Evolutionary conservation across 2,329 filamentous ascomycete genomes (phyloP).

Genomic region (Fusarium virguliforme): DNA sequence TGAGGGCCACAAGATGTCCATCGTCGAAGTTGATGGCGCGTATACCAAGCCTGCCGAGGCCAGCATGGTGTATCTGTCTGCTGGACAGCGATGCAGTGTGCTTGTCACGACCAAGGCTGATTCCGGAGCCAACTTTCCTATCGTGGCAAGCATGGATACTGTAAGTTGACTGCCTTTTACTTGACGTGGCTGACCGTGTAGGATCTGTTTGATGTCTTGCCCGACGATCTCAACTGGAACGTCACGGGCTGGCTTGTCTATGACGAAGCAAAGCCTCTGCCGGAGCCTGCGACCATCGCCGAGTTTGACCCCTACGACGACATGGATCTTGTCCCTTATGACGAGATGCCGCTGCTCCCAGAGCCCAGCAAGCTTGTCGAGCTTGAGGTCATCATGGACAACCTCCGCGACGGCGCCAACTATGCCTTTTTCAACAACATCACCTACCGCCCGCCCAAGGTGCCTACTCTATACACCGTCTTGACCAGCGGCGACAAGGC

Average conservation of each 20-base stretch:
- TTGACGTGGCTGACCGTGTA: conserved; percentile 48
- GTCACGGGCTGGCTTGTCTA: conserved; percentile 77
- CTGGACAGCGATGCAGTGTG: conserved; percentile 78
- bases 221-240: conserved; percentile 78
- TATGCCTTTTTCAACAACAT: conserved; percentile 82
- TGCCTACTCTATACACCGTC: conserved; percentile 85
- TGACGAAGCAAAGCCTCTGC: conserved; percentile 63
- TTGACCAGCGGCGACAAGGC: conserved; percentile 75
- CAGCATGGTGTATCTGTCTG: conserved; percentile 75
- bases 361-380: conserved; percentile 76
- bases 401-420: conserved; percentile 73
- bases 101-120: conserved; percentile 75
- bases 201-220: conserved; percentile 79
- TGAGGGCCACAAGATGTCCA: conserved; percentile 76
- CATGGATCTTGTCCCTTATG: conserved; percentile 77
- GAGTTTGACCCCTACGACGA: conserved; percentile 82
- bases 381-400: conserved; percentile 75
- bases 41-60: conserved; percentile 75
- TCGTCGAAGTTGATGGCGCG: conserved; percentile 82
- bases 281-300: conserved; percentile 70
- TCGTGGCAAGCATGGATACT: conserved; percentile 80
- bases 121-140: conserved; percentile 74
- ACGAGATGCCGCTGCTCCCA: conserved; percentile 73
- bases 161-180: conserved; percentile 54
- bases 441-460: conserved; percentile 81